These are phyloP conservation scores for Pascua sp. DNA, from an alignment of 1,284 basidiomycete genomes.

Conservation along the genomic window DNA sequence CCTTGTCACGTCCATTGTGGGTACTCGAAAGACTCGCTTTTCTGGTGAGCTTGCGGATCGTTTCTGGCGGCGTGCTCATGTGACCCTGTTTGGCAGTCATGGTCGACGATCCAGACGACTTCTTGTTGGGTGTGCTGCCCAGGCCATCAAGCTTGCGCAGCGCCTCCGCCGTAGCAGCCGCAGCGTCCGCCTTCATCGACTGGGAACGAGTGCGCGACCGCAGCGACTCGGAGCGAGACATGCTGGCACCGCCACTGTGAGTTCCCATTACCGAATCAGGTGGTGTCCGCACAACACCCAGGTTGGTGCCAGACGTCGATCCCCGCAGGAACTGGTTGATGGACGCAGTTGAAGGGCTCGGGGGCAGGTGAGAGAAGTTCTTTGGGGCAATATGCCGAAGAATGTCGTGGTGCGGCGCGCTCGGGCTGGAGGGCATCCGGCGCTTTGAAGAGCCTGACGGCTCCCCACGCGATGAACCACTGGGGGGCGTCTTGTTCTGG, in stretches of 20 bases:
- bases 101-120: constrained; percentile 33
- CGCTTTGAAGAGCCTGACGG: constrained; percentile 8
- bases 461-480: constrained; percentile 1
- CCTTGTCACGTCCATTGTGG: constrained; percentile 12
- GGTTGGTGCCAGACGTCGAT: constrained; percentile 49
- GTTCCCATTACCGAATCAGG: constrained; percentile 24
- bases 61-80: constrained; percentile 62
- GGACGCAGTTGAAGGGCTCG: constrained; percentile 75
- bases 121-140: constrained; percentile 62
- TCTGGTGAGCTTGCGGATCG: constrained; percentile 2
- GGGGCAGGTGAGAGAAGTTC: constrained; percentile 84
- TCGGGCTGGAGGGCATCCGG: constrained; percentile 22
- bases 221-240: constrained; percentile 16
- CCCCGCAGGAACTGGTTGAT: constrained; percentile 76
- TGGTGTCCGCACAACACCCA: constrained; percentile 43
- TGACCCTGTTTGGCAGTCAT: constrained; percentile 45
- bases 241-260: background rate
- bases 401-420: constrained; percentile 49
- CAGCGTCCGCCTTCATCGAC: constrained; percentile 42
- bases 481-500: constrained; percentile 35
- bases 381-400: constrained; percentile 48
- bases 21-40: constrained; percentile 12
- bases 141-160: constrained; percentile 90
- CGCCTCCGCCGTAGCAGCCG: constrained; percentile 84
- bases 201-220: constrained; percentile 12